Evolutionary conservation across 768 basidiomycete genomes (phyloP).

Genomic region (Collybia sordida): DNA sequence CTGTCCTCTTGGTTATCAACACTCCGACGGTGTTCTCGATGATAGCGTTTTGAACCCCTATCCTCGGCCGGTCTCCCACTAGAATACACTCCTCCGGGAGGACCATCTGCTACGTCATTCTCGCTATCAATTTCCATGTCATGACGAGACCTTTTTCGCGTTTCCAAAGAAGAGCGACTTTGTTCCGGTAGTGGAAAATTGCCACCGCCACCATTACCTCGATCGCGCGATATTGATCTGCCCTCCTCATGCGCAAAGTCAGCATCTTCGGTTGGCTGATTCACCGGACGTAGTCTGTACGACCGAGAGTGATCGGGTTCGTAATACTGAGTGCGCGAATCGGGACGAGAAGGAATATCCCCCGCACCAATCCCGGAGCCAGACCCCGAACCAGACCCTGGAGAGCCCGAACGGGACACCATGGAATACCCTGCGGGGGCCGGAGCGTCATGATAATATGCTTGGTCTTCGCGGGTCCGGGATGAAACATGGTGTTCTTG

Average conservation of each 20-base stretch:
- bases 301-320: constrained; percentile 48
- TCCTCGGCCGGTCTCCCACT: constrained; percentile 42
- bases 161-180: constrained; percentile 39
- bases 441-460: constrained; percentile 35
- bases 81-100: constrained; percentile 30
- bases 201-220: constrained; percentile 31
- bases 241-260: constrained; percentile 59
- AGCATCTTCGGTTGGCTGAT: constrained; percentile 44
- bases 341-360: constrained; percentile 51
- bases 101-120: constrained; percentile 40
- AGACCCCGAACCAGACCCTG: constrained; percentile 54
- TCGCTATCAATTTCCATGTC: constrained; percentile 67
- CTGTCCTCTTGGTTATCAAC: constrained; percentile 39
- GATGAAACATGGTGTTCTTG: constrained; percentile 29
- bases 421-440: constrained; percentile 30
- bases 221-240: constrained; percentile 40
- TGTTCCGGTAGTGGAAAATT: constrained; percentile 36
- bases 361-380: constrained; percentile 35
- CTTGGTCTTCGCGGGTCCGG: constrained; percentile 35
- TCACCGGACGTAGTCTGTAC: constrained; percentile 53
- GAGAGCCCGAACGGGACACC: constrained; percentile 57
- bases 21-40: constrained; percentile 44
- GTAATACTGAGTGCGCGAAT: constrained; percentile 50
- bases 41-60: constrained; percentile 60
- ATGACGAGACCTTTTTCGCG: constrained; percentile 57